Evolutionary conservation across 768 basidiomycete genomes (phyloP).

Genomic region (Suillus tomentosus): DNA sequence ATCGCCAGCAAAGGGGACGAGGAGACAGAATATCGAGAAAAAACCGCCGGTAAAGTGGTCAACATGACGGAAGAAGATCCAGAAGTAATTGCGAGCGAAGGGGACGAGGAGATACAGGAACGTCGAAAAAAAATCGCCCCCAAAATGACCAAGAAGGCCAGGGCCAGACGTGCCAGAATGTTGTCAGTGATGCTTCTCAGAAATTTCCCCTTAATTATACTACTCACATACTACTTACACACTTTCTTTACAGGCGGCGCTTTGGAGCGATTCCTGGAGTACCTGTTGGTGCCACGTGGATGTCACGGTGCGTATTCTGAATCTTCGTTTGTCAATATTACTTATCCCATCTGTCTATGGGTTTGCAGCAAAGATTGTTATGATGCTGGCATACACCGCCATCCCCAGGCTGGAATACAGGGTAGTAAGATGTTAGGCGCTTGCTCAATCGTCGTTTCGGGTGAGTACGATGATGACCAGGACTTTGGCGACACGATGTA

Average conservation of each 20-base stretch:
- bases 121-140: not conserved
- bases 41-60: not conserved
- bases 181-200: conserved; percentile 5
- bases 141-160: not conserved
- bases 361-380: conserved; percentile 15
- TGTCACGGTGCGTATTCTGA: conserved; percentile 17
- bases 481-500: conserved; percentile 31
- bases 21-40: not conserved
- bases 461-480: conserved; percentile 24
- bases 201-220: not conserved
- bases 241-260: conserved; percentile 16
- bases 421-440: conserved; percentile 18
- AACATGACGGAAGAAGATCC: not conserved
- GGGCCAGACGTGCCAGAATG: not conserved
- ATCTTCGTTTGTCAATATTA: not conserved
- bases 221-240: not conserved
- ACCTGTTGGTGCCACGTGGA: conserved; percentile 23
- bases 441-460: conserved; percentile 24
- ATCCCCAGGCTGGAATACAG: conserved; percentile 19
- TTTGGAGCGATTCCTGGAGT: conserved; percentile 29
- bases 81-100: not conserved
- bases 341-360: not conserved
- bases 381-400: conserved; percentile 23
- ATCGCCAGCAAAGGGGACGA: not conserved
- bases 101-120: not conserved